Base-by-base conservation (phyloP, 352 stramenopile species). In the Achlya hypogyna region DNA sequence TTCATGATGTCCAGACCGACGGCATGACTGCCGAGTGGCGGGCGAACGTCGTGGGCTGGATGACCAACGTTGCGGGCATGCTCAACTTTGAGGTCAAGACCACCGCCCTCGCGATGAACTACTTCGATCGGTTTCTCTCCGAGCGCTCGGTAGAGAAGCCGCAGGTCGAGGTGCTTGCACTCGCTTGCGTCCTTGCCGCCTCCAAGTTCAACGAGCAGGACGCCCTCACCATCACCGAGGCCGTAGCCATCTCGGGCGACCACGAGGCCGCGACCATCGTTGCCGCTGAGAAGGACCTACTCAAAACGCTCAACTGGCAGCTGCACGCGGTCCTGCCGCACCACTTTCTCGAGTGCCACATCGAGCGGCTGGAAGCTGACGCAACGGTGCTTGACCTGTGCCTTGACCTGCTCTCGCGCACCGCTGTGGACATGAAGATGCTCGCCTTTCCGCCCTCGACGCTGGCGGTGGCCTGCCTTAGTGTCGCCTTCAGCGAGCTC, bases 131-230 rank as follows among this genome's bases (percentile, higher is more conserved):
- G 22, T 67, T 59, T 27, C 34, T 67, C 12, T 67, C 60, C n/a
- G 60, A 43, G 60, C 27, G 40, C 20, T 58, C 60, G 42, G 22
- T 67, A 4, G n/a, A 35, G 18, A 49, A 67, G 18, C 31, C 10
- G 27, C 29, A 67, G 16, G 38, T 67, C 6, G 60, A 67, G 32
- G 32, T 67, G 6, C 3, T 67, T n/a, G 60, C 60, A 23, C 28
- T 67, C 12, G 60, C 51, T 20, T 67, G 60, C 51, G 23, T 67
- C 31, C 22, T 67, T 10, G 31, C 42, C 12, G 60, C 60, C 9
- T 67, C 60, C 47, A 67, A 67, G 32, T 67, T 67, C 22, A 58
- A 67, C 51, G 60, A 67, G n/a, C 27, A 54, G 51, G 60, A 67
- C 23, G 28, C 38, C 14, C 42, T 67, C 4, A 67, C 42, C 6